Evolutionary conservation across 2,329 filamentous ascomycete species (phyloP).

Genomic region (Chaetomiaceae sp.): DNA sequence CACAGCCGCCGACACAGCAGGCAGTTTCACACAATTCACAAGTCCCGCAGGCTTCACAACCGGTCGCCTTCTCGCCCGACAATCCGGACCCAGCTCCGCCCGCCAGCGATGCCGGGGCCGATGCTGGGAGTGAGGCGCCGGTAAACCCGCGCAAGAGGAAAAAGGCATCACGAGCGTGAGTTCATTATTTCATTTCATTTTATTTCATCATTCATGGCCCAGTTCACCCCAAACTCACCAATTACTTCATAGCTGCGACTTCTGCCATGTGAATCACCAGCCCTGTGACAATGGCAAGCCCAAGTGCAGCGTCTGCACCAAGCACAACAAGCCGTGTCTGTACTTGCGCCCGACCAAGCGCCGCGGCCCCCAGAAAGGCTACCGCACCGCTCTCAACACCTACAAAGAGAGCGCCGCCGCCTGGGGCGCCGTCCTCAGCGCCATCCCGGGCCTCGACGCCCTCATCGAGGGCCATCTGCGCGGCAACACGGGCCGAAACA

Average conservation of each 20-base stretch:
- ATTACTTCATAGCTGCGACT: constrained; percentile 39
- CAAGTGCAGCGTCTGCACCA: constrained; percentile 42
- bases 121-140: constrained; percentile 26
- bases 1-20: no score
- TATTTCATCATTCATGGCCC: neutral
- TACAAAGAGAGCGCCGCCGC: constrained; percentile 37
- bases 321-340: constrained; percentile 35
- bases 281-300: constrained; percentile 44
- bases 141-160: constrained; percentile 34
- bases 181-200: constrained; percentile 7
- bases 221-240: neutral
- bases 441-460: constrained; percentile 34
- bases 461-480: constrained; percentile 35
- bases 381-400: constrained; percentile 36
- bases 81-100: constrained; percentile 12
- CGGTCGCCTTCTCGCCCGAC: neutral
- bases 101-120: constrained; percentile 22
- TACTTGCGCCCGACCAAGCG: constrained; percentile 38
- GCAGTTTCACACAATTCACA: no score
- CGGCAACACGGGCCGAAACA: constrained; percentile 27
- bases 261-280: constrained; percentile 44
- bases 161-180: constrained; percentile 34
- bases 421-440: constrained; percentile 34
- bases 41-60: neutral
- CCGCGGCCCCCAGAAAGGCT: constrained; percentile 36